Percentiles rank a stretch among this genome's conserved stretches.
Conservation (phyloP, 768 basidiomycete genomes). For the Leccinum uliginosum region DNA sequence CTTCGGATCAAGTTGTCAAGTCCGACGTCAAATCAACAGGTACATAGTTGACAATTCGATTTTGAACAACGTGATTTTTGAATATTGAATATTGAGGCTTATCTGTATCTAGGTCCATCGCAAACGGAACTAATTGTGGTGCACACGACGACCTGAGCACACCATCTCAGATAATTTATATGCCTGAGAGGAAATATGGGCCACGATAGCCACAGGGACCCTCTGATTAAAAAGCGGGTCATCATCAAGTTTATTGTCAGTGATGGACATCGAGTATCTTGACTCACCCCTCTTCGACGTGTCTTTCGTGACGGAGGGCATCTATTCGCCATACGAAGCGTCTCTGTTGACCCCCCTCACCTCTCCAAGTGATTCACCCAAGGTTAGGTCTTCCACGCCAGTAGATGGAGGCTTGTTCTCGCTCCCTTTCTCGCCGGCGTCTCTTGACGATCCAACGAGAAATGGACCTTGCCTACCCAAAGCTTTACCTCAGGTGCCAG, state of each 20-base stretch:
- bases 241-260: not conserved
- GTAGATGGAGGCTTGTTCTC: slow-evolving; percentile 6
- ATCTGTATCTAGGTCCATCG: too few species aligned
- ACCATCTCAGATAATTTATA: not conserved
- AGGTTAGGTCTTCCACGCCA: not conserved
- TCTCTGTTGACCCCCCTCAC: slow-evolving; percentile 12
- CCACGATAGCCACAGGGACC: not conserved
- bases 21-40: not conserved
- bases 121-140: not conserved
- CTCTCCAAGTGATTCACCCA: slow-evolving; percentile 2
- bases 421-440: slow-evolving; percentile 15
- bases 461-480: slow-evolving; percentile 18
- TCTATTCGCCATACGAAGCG: slow-evolving; percentile 5
- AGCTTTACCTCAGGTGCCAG: slow-evolving; percentile 20
- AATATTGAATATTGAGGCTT: too few species aligned
- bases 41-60: too few species aligned
- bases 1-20: not conserved
- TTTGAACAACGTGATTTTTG: not conserved
- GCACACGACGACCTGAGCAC: not conserved
- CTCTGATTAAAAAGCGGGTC: not conserved
- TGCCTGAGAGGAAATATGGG: not conserved
- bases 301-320: not conserved
- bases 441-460: slow-evolving; percentile 16
- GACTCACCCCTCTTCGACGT: slow-evolving; percentile 3
- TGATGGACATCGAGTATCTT: slow-evolving; percentile 1